These are phyloP conservation scores for Trichoderma guizhouense DNA, from an alignment of 2,329 filamentous ascomycete species.

Conservation along the genomic window DNA sequence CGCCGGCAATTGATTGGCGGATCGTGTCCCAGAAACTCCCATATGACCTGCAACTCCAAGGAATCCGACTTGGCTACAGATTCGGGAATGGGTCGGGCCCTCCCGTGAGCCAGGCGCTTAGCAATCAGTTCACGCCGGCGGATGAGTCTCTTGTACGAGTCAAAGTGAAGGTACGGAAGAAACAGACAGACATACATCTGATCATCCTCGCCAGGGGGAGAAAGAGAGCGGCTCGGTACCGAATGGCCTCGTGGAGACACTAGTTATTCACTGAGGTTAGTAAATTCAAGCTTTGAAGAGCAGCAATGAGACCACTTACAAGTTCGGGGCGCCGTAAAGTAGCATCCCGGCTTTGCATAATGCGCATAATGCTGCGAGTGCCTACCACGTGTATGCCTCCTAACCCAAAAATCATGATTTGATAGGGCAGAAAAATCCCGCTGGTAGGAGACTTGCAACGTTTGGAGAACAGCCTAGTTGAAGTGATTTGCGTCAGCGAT, in stretches of 20 bases:
- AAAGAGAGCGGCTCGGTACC: slow-evolving; percentile 28
- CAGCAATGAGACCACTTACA: slow-evolving; percentile 25
- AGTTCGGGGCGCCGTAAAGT: slow-evolving; percentile 40
- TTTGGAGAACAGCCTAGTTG: slow-evolving; percentile 44
- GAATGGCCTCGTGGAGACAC: slow-evolving; percentile 37
- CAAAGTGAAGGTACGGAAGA: slow-evolving; percentile 61
- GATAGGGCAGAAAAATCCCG: slow-evolving; percentile 40
- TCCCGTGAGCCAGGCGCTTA: slow-evolving; percentile 50
- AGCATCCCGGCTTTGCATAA: slow-evolving; percentile 48
- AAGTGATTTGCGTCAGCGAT: background rate
- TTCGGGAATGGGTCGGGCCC: slow-evolving; percentile 53
- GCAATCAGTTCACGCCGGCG: slow-evolving; percentile 54
- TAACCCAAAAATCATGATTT: slow-evolving; percentile 47
- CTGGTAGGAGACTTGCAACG: slow-evolving; percentile 37
- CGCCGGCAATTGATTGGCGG: slow-evolving; percentile 59
- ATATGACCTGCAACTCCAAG: slow-evolving; percentile 57
- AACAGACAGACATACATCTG: slow-evolving; percentile 48
- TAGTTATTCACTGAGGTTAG: slow-evolving; percentile 11
- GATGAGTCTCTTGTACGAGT: slow-evolving; percentile 58
- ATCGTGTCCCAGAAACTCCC: slow-evolving; percentile 60
- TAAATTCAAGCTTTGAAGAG: background rate
- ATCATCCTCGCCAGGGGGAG: slow-evolving; percentile 27
- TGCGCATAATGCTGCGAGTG: slow-evolving; percentile 50
- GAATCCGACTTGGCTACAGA: slow-evolving; percentile 53
- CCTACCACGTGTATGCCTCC: slow-evolving; percentile 46